These are phyloP conservation scores for Kodamaea sagamina DNA, from an alignment of 805 yeast species.

Conservation along the genomic window DNA sequence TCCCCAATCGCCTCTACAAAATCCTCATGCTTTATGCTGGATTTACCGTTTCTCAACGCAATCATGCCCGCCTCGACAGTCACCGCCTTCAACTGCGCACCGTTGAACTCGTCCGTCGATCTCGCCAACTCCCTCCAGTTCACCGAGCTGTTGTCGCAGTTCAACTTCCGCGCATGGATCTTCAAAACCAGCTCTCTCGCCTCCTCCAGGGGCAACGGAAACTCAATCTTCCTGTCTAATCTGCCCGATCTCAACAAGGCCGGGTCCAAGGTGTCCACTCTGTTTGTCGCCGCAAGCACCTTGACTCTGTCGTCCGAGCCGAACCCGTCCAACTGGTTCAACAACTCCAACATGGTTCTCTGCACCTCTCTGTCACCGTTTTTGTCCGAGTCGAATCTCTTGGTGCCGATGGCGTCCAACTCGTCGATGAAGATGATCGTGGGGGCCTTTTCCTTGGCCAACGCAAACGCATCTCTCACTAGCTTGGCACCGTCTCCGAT, in stretches of 20 bases:
- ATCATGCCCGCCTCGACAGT: constrained; percentile 99
- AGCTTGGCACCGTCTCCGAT: constrained; percentile 50
- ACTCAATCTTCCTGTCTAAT: constrained; percentile 96
- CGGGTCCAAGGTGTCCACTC: constrained; percentile 99
- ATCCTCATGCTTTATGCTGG: constrained; percentile 91
- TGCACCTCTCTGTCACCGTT: constrained; percentile 50
- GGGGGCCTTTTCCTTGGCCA: constrained; percentile 50
- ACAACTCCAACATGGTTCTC: constrained; percentile 51
- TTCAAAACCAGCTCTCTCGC: constrained; percentile 95
- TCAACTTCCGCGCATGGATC: constrained; percentile 96
- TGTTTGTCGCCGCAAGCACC: constrained; percentile 96
- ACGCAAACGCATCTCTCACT: constrained; percentile 48
- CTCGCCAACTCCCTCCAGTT: constrained; percentile 99
- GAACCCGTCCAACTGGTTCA: constrained; percentile 78
- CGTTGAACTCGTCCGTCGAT: constrained; percentile 97
- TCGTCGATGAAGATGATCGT: constrained; percentile 49
- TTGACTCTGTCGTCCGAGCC: constrained; percentile 97
- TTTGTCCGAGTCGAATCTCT: constrained; percentile 47
- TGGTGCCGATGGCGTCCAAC: constrained; percentile 49
- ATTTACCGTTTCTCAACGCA: constrained; percentile 93
- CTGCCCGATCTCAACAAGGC: constrained; percentile 98
- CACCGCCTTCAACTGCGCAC: constrained; percentile 98
- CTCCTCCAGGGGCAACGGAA: constrained; percentile 96
- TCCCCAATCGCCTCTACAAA: constrained; percentile 97
- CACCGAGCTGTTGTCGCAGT: constrained; percentile 78